phyloP scores from a whole-genome alignment of 2,329 filamentous ascomycete species.

The Cladophialophora psammophila region DNA sequence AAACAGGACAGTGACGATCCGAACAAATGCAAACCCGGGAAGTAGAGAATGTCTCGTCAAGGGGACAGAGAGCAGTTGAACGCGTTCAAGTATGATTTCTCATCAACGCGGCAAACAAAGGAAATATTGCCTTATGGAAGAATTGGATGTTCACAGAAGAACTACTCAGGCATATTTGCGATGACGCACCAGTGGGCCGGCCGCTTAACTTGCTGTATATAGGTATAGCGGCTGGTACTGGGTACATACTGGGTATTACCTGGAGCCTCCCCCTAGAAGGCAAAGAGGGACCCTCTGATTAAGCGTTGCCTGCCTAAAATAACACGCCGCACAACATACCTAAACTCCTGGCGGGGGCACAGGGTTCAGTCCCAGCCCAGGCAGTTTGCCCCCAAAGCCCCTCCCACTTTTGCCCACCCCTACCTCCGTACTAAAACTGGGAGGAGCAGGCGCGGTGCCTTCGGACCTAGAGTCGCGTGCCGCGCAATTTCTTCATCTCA shows the following conservation, averaged over 20 bases:
- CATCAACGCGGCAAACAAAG: background rate
- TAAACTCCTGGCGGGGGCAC: too few species aligned
- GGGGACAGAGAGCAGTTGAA: background rate
- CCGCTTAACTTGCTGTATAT: constrained; percentile 4
- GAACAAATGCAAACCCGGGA: background rate
- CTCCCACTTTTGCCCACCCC: too few species aligned
- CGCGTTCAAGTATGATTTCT: constrained; percentile 10
- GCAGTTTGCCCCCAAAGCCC: too few species aligned
- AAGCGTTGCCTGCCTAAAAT: too few species aligned
- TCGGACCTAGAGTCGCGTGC: constrained; percentile 3
- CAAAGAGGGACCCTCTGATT: too few species aligned
- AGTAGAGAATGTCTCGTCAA: background rate
- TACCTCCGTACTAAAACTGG: too few species aligned
- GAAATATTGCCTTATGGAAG: constrained; percentile 15
- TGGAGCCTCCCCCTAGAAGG: background rate
- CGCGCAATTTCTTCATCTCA: constrained; percentile 6
- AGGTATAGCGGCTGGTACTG: background rate
- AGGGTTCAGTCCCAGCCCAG: too few species aligned
- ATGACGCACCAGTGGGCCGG: constrained; percentile 18
- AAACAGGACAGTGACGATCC: background rate
- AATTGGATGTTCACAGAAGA: constrained; percentile 12
- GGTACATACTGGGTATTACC: too few species aligned
- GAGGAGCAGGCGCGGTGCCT: too few species aligned
- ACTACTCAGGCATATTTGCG: constrained; percentile 10
- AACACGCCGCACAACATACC: too few species aligned